A percentile compares a stretch with the other conserved stretches of the same genome.
Conservation (phyloP, 1,284 basidiomycete species). For the Malassezia furfur region DNA sequence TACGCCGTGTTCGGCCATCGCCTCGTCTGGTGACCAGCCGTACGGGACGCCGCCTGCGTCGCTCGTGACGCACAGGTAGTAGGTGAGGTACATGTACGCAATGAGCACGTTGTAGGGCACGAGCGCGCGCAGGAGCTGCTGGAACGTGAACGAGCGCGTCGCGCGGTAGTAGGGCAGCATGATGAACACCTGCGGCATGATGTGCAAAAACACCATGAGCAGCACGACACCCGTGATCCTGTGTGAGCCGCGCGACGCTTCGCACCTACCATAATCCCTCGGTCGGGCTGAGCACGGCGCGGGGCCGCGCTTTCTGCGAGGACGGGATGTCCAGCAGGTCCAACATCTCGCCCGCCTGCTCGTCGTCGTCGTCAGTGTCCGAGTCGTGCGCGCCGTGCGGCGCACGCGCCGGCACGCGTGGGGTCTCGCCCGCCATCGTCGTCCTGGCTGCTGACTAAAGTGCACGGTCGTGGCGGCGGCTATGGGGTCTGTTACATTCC, state of each 20-base stretch:
- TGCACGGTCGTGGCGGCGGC: neutral
- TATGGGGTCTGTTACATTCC: neutral
- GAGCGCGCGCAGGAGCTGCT: conserved; percentile 62
- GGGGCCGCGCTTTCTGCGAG: neutral
- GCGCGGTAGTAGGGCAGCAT: conserved; percentile 34
- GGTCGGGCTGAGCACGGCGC: neutral
- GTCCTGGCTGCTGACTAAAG: neutral
- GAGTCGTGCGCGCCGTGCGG: neutral
- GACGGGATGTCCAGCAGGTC: neutral
- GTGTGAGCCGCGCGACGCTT: conserved; percentile 1
- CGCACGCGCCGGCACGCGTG: neutral
- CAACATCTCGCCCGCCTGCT: neutral
- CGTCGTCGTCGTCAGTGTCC: neutral
- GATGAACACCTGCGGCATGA: conserved; percentile 33
- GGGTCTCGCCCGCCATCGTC: neutral
- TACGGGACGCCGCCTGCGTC: conserved; percentile 36
- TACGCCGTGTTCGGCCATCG: conserved; percentile 2
- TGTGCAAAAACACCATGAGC: conserved; percentile 34
- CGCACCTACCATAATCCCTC: conserved; percentile 11
- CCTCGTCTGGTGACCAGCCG: conserved; percentile 28
- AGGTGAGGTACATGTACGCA: conserved; percentile 30
- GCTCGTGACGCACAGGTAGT: conserved; percentile 30
- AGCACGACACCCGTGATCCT: conserved; percentile 22
- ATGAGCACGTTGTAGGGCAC: conserved; percentile 66
- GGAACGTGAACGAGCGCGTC: conserved; percentile 44